Base-by-base conservation (phyloP, 2,329 filamentous ascomycete species). In the Sphaerulina musiva region DNA sequence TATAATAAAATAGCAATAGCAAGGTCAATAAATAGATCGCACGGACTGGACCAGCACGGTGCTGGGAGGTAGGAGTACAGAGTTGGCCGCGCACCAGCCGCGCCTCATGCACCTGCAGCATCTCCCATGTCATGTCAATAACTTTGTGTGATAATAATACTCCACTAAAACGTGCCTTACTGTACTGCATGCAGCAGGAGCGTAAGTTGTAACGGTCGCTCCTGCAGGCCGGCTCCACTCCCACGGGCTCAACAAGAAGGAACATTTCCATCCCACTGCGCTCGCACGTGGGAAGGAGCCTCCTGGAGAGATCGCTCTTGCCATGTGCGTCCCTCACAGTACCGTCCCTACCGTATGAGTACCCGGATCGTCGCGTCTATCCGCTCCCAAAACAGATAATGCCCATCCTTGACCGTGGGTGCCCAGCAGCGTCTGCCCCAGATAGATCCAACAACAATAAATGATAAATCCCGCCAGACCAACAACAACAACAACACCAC, bases 341-440 rank as follows among this genome's bases (percentile, higher is more conserved):
- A 7, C 23, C 32, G 32, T 5, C 26, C 3, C 26, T 29, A 7
- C 26, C 26, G 26, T 26, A 6, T 26, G 26, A 26, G 26, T 26
- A 26, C 26, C 26, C 14, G 14, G 26, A 26, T 26, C 26, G 26
- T 26, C 26, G 20, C 39, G 26, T 31, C 23, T 51, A 29, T 10
- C 29, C n/a, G 10, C 39, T 12, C 53, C 29, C 4, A 4, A 47
- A 47, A 40, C 14, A 48, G 53, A 17, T 44, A 55, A 44, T 51
- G 48, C 51, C 36, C 43, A 47, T 53, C 51, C 44, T 48, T 42
- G 48, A 38, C 43, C 44, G 31, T 34, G 31, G 17, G 53, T 50
- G 42, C 53, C 5, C 36, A 20, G 20, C 20, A 20, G 20, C 20
- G 20, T 20, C 20, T 20, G 20, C 20, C 20, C 20, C 20, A 20